Evolutionary conservation across 768 basidiomycete species (phyloP).

Genomic region (Termitomyces bulborhizus): DNA sequence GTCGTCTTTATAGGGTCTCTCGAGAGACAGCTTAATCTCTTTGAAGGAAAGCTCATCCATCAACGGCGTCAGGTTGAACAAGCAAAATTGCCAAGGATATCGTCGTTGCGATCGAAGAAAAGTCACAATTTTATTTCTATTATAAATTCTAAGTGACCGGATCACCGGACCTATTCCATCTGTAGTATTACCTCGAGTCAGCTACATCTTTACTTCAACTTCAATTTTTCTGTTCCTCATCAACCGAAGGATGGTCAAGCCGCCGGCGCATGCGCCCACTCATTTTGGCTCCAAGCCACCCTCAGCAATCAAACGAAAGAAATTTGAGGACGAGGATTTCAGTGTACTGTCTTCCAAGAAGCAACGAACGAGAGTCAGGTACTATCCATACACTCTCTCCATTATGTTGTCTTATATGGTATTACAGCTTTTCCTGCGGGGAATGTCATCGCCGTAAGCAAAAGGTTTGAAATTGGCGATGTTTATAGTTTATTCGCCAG

Average conservation of each 20-base stretch:
- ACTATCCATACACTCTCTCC: conserved; percentile 13
- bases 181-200: conserved; percentile 11
- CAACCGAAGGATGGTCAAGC: conserved; percentile 28
- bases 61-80: not conserved
- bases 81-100: not conserved
- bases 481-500: conserved; percentile 8
- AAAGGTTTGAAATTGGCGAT: conserved; percentile 43
- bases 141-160: conserved; percentile 5
- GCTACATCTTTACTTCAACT: conserved; percentile 1
- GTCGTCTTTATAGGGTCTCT: conserved; percentile 80
- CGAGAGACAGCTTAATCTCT: conserved; percentile 61
- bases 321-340: conserved; percentile 54
- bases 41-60: conserved; percentile 42
- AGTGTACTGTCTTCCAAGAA: conserved; percentile 50
- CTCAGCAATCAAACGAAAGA: conserved; percentile 50
- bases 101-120: not conserved
- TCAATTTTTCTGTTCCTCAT: not conserved
- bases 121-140: not conserved
- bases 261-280: conserved; percentile 19
- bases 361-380: conserved; percentile 75
- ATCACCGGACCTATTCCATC: conserved; percentile 15
- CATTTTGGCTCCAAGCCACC: conserved; percentile 14
- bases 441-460: conserved; percentile 89
- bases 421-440: conserved; percentile 69
- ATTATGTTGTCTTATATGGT: not conserved